These are phyloP conservation scores for Coniochaeta sp. DNA, from an alignment of 2,329 filamentous ascomycete species.

Conservation along the genomic window DNA sequence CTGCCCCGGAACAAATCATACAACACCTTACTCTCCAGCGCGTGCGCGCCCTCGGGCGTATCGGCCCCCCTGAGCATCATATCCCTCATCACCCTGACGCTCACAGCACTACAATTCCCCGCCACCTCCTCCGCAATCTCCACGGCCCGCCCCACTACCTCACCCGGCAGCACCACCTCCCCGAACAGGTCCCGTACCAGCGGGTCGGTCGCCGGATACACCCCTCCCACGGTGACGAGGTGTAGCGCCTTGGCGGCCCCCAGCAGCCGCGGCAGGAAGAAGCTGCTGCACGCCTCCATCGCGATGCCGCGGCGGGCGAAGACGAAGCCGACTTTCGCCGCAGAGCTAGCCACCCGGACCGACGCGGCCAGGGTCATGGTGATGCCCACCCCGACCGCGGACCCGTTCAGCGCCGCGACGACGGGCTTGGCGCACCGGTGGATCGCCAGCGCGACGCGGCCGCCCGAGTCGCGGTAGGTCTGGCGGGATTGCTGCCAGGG, in stretches of 20 bases:
- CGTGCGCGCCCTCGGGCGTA: conserved; percentile 61
- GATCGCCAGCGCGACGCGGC: conserved; percentile 46
- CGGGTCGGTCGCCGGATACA: conserved; percentile 43
- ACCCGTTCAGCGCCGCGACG: conserved; percentile 51
- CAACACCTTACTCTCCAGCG: conserved; percentile 61
- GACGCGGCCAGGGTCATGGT: conserved; percentile 53
- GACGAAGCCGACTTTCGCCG: conserved; percentile 66
- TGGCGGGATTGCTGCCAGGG: conserved; percentile 12
- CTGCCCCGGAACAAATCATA: conserved; percentile 48
- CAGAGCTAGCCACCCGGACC: conserved; percentile 43
- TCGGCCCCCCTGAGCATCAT: conserved; percentile 56
- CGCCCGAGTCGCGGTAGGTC: conserved; percentile 42
- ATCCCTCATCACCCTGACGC: conserved; percentile 61
- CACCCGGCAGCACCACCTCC: conserved; percentile 52
- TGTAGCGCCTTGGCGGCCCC: conserved; percentile 57
- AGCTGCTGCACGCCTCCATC: conserved; percentile 66
- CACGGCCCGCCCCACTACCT: conserved; percentile 58
- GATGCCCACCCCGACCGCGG: conserved; percentile 53
- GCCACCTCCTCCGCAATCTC: conserved; percentile 61
- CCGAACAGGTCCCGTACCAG: conserved; percentile 57
- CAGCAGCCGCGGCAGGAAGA: conserved; percentile 64
- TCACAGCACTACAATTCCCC: conserved; percentile 56
- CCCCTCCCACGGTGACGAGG: conserved; percentile 59
- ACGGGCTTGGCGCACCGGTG: conserved; percentile 51
- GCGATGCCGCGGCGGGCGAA: conserved; percentile 63